Base-by-base conservation (phyloP, 495 filamentous ascomycete genomes). In the Talaromyces liani region DNA sequence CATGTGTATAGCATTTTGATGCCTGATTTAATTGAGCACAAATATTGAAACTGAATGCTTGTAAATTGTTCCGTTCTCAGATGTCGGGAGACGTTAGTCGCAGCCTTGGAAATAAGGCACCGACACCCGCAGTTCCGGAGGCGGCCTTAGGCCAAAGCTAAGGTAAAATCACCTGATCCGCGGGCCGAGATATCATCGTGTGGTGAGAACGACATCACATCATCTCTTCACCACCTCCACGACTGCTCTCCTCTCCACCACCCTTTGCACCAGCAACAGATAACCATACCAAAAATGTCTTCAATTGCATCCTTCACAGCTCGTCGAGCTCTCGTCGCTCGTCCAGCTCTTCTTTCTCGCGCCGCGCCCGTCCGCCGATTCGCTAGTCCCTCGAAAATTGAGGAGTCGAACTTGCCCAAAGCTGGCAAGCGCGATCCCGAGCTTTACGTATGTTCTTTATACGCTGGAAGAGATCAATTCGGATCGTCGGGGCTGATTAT, bases 401-500 rank as follows among this genome's bases (percentile, higher is more conserved):
- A 78, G 68, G 75, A 81, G 62, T 74, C 77, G 67, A 75, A 71
- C 66, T 74, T 93, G 71, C 79, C 83, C 63, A 82, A 87, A 72
- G 89, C 83, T 66, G 86, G 86, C 64, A 89, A 86, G 81, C 80
- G 83, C 69, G 88, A 93, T 73, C 90, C 90, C 58, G 90, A 93
- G 79, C 87, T 93, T 70, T 91, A 89, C 74, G 90, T 93, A 84
- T 69, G 84, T 34, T 63, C 68, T 65, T 69, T 62, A 58, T 53
- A 36, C 58, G 49, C 8, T n/a, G 31, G 61, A 31, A 25, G 56
- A 34, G 12, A 25, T 36, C 39, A 61, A 69, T 62, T 65, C 53
- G 47, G 9, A 49, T 16, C 20, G 58, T 31, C 41, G 71, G 71
- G 72, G 72, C 61, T 60, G 0, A 7, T 61, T 18, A 5, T 56